Evolutionary conservation across 441 rosid genomes (phyloP), one percentile per base, ranked within the genome.

Genomic region (Theobroma grandiflorum): DNA sequence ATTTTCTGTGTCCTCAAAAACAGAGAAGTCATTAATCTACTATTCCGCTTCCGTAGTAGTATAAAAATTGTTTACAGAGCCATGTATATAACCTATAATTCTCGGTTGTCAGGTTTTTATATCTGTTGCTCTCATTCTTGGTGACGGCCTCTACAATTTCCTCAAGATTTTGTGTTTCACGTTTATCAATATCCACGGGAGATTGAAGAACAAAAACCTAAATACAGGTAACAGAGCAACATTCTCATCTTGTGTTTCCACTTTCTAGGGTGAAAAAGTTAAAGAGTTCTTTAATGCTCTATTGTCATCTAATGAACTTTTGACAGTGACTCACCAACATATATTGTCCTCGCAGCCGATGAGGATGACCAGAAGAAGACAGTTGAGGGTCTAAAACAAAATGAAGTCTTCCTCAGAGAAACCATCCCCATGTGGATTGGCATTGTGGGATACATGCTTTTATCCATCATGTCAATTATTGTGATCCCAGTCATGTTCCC

Each of bases 81-180:
- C 33, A 26, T 10, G 64, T 61, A 38, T 26, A 5, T 76, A 33
- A 26, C 11, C 45, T 61, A 22, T 26, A 22, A 47, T 49, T 82
- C 43, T 50, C 52, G 72, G 80, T 8, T 26, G 31, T 50, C 85
- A 92, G 94, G 94, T 89, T 65, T 93, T 96, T 80, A 70, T 93
- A 15, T 88, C 99, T 16, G 91, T 96, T 69, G 90, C 99, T 71
- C 90, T 96, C 40, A 92, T 95, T 78, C 91, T 96, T 1, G 98
- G 99, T 2, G 98, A 96, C 45, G 99, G 98, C 45, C 93, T 96
- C 78, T 95, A 96, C 90, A 95, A 87, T 81, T 95, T 96, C 85
- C 69, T 93, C 26, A 96, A 96, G 89, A 91, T 96, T 40, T 45
- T 91, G 77, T 74, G 71, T 59, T 82, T 81, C 71, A 93, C 98